Percentiles rank a stretch among this genome's conserved stretches.
These are phyloP conservation scores for Pseudogymnoascus sp. DNA, from an alignment of 2,329 filamentous ascomycete genomes.

Conservation along the genomic window DNA sequence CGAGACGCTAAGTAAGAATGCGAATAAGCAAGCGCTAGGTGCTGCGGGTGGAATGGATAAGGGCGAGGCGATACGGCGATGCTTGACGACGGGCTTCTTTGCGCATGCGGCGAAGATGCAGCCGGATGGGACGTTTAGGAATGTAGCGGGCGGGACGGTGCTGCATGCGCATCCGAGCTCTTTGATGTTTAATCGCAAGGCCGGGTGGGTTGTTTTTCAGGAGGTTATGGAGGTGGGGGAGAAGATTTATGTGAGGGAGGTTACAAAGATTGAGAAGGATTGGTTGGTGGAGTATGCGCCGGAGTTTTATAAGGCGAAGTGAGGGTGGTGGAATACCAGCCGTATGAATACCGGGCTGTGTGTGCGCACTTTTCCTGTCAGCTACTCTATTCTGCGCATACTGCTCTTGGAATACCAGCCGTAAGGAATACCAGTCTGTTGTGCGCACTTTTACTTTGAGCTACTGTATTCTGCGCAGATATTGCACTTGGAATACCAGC, in stretches of 20 bases:
- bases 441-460: too few relatives aligned
- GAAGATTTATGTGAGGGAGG: conserved; percentile 84
- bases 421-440: too few relatives aligned
- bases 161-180: conserved; percentile 87
- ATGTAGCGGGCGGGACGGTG: conserved; percentile 68
- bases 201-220: conserved; percentile 93
- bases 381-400: too few relatives aligned
- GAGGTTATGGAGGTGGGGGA: conserved; percentile 82
- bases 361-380: too few relatives aligned
- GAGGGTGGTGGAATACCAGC: neutral
- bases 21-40: conserved; percentile 25
- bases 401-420: too few relatives aligned
- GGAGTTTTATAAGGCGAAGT: conserved; percentile 54
- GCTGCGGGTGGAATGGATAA: conserved; percentile 37
- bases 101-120: conserved; percentile 92
- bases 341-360: too few relatives aligned
- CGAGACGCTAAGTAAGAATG: conserved; percentile 45
- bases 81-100: conserved; percentile 85
- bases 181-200: conserved; percentile 92
- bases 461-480: too few relatives aligned
- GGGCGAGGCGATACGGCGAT: conserved; percentile 70
- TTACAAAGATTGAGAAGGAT: conserved; percentile 88
- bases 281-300: conserved; percentile 88
- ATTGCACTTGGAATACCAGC: too few relatives aligned
- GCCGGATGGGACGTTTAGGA: conserved; percentile 80